Evolutionary conservation across 805 yeast genomes (phyloP).

Genomic region (Wickerhamomyces canadensis): DNA sequence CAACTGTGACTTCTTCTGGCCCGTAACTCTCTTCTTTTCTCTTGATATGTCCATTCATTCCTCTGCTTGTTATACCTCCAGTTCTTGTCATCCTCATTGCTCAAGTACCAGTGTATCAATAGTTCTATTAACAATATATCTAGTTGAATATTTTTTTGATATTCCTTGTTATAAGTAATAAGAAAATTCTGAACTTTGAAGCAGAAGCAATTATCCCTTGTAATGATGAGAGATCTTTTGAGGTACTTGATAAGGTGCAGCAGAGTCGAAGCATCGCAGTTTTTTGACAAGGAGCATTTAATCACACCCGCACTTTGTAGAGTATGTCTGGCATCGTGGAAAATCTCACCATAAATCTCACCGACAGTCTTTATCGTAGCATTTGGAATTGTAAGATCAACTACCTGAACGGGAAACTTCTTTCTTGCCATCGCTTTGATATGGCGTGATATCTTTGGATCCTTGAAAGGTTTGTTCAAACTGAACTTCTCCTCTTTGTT

Average conservation of each 20-base stretch:
- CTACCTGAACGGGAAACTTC: conserved; percentile 10
- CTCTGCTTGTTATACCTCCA: conserved; percentile 8
- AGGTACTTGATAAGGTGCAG: conserved; percentile 6
- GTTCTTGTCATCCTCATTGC: conserved; percentile 1
- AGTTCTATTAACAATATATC: conserved; percentile 3
- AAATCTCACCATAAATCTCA: conserved; percentile 17
- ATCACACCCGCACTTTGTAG: conserved; percentile 19
- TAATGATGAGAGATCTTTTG: not conserved
- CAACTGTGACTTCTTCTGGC: conserved; percentile 4
- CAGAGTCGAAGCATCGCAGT: conserved; percentile 15
- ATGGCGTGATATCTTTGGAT: conserved; percentile 9
- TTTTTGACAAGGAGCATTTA: conserved; percentile 17
- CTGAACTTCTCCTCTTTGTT: conserved; percentile 12
- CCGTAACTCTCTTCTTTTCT: not conserved
- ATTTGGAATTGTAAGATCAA: conserved; percentile 8
- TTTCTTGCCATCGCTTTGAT: conserved; percentile 13
- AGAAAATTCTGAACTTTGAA: conserved; percentile 1
- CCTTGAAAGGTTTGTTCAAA: conserved; percentile 11
- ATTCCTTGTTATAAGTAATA: conserved; percentile 2
- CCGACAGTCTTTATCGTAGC: conserved; percentile 7
- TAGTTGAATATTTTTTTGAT: conserved; percentile 3
- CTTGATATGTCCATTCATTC: conserved; percentile 7
- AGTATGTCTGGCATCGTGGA: conserved; percentile 23
- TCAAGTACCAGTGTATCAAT: conserved; percentile 5
- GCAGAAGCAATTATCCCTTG: not conserved